Conservation (phyloP, 805 yeast genomes). For the Osmozyma mogii region DNA sequence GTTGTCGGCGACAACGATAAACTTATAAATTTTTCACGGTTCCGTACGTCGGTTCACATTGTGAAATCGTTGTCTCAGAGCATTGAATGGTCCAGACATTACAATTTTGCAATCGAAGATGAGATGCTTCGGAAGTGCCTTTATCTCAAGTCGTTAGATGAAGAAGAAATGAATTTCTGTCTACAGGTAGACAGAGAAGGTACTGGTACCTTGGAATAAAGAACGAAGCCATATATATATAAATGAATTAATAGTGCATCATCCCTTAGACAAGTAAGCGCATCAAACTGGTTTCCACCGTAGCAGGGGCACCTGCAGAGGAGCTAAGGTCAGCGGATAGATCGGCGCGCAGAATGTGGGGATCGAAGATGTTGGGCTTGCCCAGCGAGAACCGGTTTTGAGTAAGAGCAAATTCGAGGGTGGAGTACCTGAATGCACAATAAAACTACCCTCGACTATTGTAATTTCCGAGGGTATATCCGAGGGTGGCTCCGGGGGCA, state of each 20-base stretch:
- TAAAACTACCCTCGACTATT: too few species aligned
- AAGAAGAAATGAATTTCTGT: slow-evolving; percentile 55
- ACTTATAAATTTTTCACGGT: slow-evolving; percentile 70
- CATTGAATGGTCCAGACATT: slow-evolving; percentile 78
- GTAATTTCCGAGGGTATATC: too few species aligned
- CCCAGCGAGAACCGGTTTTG: slow-evolving; percentile 1
- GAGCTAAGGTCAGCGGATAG: background rate
- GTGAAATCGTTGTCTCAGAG: slow-evolving; percentile 71
- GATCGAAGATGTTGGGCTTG: background rate
- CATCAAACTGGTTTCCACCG: too few species aligned
- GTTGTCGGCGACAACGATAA: slow-evolving; percentile 18
- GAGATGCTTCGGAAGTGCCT: slow-evolving; percentile 78
- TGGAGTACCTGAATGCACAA: too few species aligned
- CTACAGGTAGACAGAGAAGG: slow-evolving; percentile 6
- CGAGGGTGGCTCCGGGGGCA: too few species aligned
- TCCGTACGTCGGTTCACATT: slow-evolving; percentile 65
- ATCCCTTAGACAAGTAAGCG: too few species aligned
- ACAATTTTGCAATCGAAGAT: slow-evolving; percentile 45
- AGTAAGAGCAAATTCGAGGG: too few species aligned
- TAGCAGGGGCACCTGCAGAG: too few species aligned
- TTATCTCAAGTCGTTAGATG: slow-evolving; percentile 66
- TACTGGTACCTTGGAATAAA: too few species aligned
- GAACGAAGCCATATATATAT: too few species aligned
- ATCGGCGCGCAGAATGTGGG: too few species aligned
- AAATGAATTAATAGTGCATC: too few species aligned